phyloP scores from a whole-genome alignment of 1,284 basidiomycete genomes.

The Ceratobasidium sp. region DNA sequence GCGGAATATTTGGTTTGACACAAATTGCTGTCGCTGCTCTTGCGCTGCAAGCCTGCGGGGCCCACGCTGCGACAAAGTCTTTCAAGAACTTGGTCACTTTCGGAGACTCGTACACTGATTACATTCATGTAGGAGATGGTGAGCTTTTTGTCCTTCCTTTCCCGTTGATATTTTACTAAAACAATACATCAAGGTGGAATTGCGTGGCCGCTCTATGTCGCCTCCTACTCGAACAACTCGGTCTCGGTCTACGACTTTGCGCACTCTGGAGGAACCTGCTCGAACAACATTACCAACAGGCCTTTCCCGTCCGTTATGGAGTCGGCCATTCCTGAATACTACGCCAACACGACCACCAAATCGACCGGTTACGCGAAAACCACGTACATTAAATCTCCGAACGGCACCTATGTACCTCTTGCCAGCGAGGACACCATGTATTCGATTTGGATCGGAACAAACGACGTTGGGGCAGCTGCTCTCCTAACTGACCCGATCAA shows the following conservation, averaged over 20 bases:
- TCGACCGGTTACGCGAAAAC: constrained; percentile 51
- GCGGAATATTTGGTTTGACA: background rate
- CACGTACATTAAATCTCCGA: constrained; percentile 61
- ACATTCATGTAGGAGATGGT: constrained; percentile 53
- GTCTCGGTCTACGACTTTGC: constrained; percentile 62
- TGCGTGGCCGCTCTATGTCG: constrained; percentile 36
- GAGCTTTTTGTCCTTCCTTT: background rate
- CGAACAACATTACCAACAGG: constrained; percentile 62
- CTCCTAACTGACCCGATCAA: constrained; percentile 60
- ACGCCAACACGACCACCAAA: constrained; percentile 31
- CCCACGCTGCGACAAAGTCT: background rate
- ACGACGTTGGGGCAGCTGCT: constrained; percentile 56
- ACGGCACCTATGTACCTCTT: constrained; percentile 56
- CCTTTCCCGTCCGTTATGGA: constrained; percentile 44
- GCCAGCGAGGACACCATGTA: constrained; percentile 15
- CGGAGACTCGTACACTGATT: constrained; percentile 64
- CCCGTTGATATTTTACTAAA: background rate
- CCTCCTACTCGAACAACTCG: constrained; percentile 56
- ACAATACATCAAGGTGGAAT: constrained; percentile 22
- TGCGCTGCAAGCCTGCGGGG: background rate
- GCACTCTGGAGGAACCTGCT: constrained; percentile 63
- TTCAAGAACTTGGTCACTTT: constrained; percentile 45
- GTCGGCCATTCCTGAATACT: constrained; percentile 30
- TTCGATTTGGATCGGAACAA: constrained; percentile 30
- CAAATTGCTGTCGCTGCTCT: background rate